A percentile compares a stretch with the other conserved stretches of the same genome.
Conservation (phyloP, 2,329 filamentous ascomycete species). For the Colletotrichum sp. region DNA sequence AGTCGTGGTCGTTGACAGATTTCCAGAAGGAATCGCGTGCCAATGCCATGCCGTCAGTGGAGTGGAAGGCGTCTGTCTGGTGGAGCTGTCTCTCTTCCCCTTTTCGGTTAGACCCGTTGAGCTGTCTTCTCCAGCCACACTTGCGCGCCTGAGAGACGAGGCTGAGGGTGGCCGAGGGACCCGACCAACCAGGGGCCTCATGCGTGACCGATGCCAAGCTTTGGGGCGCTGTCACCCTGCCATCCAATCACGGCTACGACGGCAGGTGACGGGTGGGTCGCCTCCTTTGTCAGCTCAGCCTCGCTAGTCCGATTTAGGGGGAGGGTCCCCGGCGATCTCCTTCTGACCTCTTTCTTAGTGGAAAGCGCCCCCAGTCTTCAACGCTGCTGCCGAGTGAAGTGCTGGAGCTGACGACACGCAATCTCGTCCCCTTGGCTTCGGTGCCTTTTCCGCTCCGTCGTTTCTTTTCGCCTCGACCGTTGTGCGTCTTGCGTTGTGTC, state of each 20-base stretch:
- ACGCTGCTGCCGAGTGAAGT: constrained; percentile 2
- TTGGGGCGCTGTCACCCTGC: neutral
- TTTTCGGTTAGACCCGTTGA: neutral
- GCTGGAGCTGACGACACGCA: constrained; percentile 18
- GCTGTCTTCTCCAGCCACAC: neutral
- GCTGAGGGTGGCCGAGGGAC: neutral
- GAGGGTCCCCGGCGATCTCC: constrained; percentile 5
- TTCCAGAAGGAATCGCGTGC: constrained; percentile 13
- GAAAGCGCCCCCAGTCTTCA: neutral
- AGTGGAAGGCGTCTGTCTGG: neutral
- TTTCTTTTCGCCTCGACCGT: neutral
- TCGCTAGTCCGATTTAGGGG: constrained; percentile 20
- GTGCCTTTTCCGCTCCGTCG: neutral
- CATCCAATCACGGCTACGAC: constrained; percentile 12
- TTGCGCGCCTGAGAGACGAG: neutral
- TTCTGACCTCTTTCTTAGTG: neutral
- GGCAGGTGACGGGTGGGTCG: neutral
- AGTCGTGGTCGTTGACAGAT: constrained; percentile 20
- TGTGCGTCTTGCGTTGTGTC: neutral
- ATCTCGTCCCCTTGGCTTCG: constrained; percentile 16
- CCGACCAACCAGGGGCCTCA: neutral
- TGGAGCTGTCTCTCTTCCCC: neutral
- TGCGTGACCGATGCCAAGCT: constrained; percentile 14
- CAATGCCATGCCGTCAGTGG: neutral
- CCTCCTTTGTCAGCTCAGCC: constrained; percentile 20